phyloP scores from a whole-genome alignment of 2,329 filamentous ascomycete genomes.

The Orbilia oligospora region DNA sequence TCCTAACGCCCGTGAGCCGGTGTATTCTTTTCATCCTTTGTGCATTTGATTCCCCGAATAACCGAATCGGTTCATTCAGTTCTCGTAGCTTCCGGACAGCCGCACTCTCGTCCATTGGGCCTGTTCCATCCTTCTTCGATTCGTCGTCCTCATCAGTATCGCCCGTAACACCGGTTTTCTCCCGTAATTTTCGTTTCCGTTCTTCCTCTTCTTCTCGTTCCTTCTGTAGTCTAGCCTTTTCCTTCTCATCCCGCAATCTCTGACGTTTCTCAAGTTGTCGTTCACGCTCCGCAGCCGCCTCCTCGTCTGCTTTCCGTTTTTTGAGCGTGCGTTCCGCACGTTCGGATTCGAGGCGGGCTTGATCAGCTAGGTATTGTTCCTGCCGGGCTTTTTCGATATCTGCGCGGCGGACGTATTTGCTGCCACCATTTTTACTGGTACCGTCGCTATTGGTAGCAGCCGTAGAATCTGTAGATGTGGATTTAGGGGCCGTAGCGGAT shows the following conservation, averaged over 20 bases:
- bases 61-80: conserved; percentile 78
- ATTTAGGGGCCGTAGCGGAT: conserved; percentile 70
- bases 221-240: conserved; percentile 74
- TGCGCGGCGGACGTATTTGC: conserved; percentile 87
- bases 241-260: conserved; percentile 84
- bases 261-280: conserved; percentile 81
- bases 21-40: conserved; percentile 64
- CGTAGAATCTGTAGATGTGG: conserved; percentile 62
- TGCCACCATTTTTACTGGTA: conserved; percentile 65
- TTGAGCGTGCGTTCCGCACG: conserved; percentile 78
- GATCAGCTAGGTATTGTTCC: conserved; percentile 84
- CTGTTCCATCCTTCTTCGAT: conserved; percentile 63
- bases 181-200: conserved; percentile 67
- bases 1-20: conserved; percentile 34
- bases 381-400: conserved; percentile 87
- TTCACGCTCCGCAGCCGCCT: conserved; percentile 76
- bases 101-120: conserved; percentile 80
- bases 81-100: conserved; percentile 78
- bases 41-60: conserved; percentile 86
- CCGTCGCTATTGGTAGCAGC: conserved; percentile 58
- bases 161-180: conserved; percentile 65
- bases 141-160: conserved; percentile 66
- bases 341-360: conserved; percentile 79
- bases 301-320: conserved; percentile 92
- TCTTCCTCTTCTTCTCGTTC: conserved; percentile 66